Conservation (phyloP, 2,329 filamentous ascomycete genomes). For the Cercospora brassicicola region DNA sequence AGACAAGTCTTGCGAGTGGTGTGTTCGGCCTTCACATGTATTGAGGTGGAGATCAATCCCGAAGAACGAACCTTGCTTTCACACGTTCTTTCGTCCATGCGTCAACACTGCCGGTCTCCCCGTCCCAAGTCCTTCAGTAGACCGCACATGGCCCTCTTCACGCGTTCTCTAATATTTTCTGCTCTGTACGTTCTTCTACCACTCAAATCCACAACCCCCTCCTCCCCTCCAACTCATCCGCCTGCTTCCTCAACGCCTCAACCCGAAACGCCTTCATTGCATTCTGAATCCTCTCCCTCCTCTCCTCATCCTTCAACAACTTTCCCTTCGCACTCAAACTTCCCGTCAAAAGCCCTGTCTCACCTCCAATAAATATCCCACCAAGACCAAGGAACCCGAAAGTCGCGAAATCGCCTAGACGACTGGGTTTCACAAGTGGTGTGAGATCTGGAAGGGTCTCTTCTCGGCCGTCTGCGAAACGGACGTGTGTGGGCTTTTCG, state of each 20-base stretch:
- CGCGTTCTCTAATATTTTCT: too few species aligned
- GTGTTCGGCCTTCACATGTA: neutral
- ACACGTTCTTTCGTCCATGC: neutral
- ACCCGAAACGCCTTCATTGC: constrained; percentile 64
- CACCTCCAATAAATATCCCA: constrained; percentile 64
- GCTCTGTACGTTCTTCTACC: too few species aligned
- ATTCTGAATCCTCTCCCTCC: constrained; percentile 58
- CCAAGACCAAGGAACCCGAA: constrained; percentile 64
- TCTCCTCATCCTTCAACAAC: constrained; percentile 57
- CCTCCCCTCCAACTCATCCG: constrained; percentile 55
- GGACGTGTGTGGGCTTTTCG: constrained; percentile 62
- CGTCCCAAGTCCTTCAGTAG: neutral
- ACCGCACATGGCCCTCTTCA: neutral
- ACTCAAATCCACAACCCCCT: neutral
- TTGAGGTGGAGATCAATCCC: neutral
- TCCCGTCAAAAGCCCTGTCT: constrained; percentile 61
- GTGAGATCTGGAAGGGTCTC: constrained; percentile 64
- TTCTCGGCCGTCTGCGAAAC: constrained; percentile 61
- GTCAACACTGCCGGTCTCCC: neutral
- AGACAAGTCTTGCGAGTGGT: neutral
- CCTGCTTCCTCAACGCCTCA: constrained; percentile 62
- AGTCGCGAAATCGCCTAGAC: constrained; percentile 60
- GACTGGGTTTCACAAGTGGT: constrained; percentile 57
- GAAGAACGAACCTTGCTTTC: neutral
- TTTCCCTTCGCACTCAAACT: constrained; percentile 54